A percentile compares a stretch with the other conserved stretches of the same genome.
These are phyloP conservation scores for Perkinsus olseni DNA, from an alignment of 169 alveolate genomes.

Conservation along the genomic window DNA sequence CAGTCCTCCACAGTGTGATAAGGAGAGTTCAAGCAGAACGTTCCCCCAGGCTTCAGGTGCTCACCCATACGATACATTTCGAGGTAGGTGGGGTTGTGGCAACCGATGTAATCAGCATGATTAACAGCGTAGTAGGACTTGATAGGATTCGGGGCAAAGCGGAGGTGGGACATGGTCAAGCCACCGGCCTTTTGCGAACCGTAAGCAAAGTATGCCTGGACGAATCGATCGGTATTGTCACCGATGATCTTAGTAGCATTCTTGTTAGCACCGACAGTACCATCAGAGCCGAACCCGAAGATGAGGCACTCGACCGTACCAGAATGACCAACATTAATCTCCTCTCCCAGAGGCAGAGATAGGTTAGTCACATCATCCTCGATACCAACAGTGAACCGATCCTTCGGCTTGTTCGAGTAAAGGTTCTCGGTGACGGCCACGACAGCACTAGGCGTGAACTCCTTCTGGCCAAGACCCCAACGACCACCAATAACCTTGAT, in stretches of 20 bases:
- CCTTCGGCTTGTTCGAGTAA: conserved; percentile 30
- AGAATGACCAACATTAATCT: conserved; percentile 16
- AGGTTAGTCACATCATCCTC: conserved; percentile 43
- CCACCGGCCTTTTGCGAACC: conserved; percentile 53
- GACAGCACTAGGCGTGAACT: conserved; percentile 48
- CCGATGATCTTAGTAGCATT: conserved; percentile 53
- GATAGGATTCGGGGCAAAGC: conserved; percentile 46
- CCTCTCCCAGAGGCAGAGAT: conserved; percentile 31
- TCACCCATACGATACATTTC: conserved; percentile 10
- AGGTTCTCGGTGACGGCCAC: conserved; percentile 40
- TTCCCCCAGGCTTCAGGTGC: conserved; percentile 38
- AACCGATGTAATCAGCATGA: conserved; percentile 37
- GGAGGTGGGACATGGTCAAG: conserved; percentile 44
- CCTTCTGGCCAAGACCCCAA: conserved; percentile 47
- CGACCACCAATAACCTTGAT: conserved; percentile 36
- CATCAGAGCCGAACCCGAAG: conserved; percentile 50
- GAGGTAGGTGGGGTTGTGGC: conserved; percentile 41
- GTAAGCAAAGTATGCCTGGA: conserved; percentile 49
- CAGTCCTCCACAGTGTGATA: conserved; percentile 27
- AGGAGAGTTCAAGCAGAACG: conserved; percentile 44
- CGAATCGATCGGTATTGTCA: conserved; percentile 35
- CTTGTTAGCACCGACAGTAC: conserved; percentile 53
- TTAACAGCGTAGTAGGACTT: conserved; percentile 37
- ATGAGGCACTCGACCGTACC: conserved; percentile 47
- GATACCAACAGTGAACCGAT: conserved; percentile 48